Evolutionary conservation across 2,329 filamentous ascomycete genomes (phyloP), one percentile per base, ranked within the genome.

Genomic region (Apiospora koreana): DNA sequence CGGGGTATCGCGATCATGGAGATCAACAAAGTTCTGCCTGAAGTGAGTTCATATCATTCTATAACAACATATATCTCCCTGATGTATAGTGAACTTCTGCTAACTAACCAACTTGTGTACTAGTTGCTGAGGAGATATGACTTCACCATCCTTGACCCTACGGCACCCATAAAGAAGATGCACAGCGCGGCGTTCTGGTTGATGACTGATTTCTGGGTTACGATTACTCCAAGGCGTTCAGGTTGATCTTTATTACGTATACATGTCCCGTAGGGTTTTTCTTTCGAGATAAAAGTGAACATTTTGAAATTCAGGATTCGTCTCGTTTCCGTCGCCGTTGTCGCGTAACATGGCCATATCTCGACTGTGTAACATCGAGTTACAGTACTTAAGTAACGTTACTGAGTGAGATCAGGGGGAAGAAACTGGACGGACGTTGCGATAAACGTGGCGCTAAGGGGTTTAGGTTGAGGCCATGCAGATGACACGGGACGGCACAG

Each of bases 131-230:
- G 77, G 68, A 74, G 76, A 28, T 81, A 78, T 38, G 78, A 82
- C 67, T 78, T 82, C 67, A 75, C 79, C 0, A 65, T 81, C 0
- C 54, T 81, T 3, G 78, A 82, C n/a, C 74, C 79, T 0, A 77
- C 80, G 54, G 72, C 68, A 4, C 78, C 80, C 3, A 80, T 82
- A 58, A 81, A 76, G 65, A 77, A 74, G 0, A 70, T 72, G 71
- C 76, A 77, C 12, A 76, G 79, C 1, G 80, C 80, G 0, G 77
- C 80, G 0, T 81, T 82, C 28, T 74, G 80, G 46, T 77, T 80
- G 68, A 79, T 80, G 5, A 77, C 77, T 0, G 80, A 81, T 28
- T 81, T 81, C 65, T 81, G 78, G 79, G 79, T 80, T 1, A 77
- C 73, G 1, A 73, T 82, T 16, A 42, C 71, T 7, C 70, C 65